Conservation (phyloP, 768 basidiomycete genomes). For the Tricholoma hemisulphureum region DNA sequence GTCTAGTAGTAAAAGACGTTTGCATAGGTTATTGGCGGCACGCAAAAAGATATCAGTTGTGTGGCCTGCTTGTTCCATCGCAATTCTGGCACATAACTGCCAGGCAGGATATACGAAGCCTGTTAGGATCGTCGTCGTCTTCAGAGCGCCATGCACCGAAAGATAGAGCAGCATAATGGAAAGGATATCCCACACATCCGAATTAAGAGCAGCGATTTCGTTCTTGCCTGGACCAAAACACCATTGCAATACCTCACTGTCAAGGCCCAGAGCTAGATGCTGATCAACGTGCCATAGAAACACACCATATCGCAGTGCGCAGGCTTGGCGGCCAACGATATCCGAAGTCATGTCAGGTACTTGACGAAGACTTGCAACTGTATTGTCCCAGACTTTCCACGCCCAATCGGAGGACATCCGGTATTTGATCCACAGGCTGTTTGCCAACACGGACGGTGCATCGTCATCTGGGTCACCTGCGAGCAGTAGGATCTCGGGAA, state of each 20-base stretch:
- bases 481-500: constrained; percentile 69
- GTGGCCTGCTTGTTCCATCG: constrained; percentile 35
- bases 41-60: constrained; percentile 52
- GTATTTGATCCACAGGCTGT: constrained; percentile 81
- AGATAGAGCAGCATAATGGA: constrained; percentile 62
- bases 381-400: constrained; percentile 83
- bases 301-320: constrained; percentile 63
- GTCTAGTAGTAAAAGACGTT: constrained; percentile 54
- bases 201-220: constrained; percentile 56
- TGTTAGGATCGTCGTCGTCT: constrained; percentile 67
- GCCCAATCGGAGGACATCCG: constrained; percentile 72
- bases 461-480: constrained; percentile 56
- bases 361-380: constrained; percentile 70
- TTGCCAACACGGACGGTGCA: constrained; percentile 69
- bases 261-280: constrained; percentile 72
- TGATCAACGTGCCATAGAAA: constrained; percentile 76
- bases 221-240: constrained; percentile 64
- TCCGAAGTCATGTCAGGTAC: constrained; percentile 57
- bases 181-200: constrained; percentile 68
- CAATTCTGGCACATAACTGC: constrained; percentile 50
- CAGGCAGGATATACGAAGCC: constrained; percentile 82
- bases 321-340: constrained; percentile 42
- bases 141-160: constrained; percentile 63
- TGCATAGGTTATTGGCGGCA: constrained; percentile 64
- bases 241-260: constrained; percentile 71